A percentile compares a stretch with the other conserved stretches of the same genome.
Evolutionary conservation across 2,329 filamentous ascomycete genomes (phyloP).

Genomic region (Aspergillus ustus): DNA sequence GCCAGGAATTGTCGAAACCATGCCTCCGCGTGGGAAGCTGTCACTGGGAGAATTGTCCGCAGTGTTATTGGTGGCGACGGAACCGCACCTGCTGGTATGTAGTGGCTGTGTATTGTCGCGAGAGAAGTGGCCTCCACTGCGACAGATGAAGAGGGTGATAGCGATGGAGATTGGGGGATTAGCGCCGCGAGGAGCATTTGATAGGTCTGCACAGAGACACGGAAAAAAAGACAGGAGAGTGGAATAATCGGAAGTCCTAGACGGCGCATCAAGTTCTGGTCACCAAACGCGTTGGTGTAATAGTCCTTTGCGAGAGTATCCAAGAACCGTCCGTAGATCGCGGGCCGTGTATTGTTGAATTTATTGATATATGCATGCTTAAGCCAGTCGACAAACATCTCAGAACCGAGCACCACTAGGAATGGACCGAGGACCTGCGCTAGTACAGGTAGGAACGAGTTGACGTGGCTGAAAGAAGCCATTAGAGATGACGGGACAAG

Average conservation of each 20-base stretch:
- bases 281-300: conserved; percentile 92
- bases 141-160: conserved; percentile 57
- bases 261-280: conserved; percentile 86
- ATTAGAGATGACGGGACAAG: conserved; percentile 65
- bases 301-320: conserved; percentile 98
- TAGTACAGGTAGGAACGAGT: conserved; percentile 48
- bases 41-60: conserved; percentile 59
- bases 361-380: conserved; percentile 98
- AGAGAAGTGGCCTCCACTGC: conserved; percentile 43
- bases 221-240: conserved; percentile 89
- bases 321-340: conserved; percentile 84
- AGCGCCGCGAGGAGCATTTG: conserved; percentile 96
- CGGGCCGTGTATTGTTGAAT: conserved; percentile 95
- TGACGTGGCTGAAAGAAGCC: conserved; percentile 47
- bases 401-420: conserved; percentile 88
- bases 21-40: conserved; percentile 52
- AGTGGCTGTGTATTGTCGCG: conserved; percentile 49
- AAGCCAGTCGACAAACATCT: conserved; percentile 95
- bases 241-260: conserved; percentile 91
- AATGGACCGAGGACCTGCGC: conserved; percentile 93
- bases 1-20: conserved; percentile 47
- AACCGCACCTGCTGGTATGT: conserved; percentile 64
- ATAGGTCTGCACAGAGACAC: conserved; percentile 92
- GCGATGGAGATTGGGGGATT: conserved; percentile 70
- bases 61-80: conserved; percentile 66